A percentile compares a stretch with the other conserved stretches of the same genome.
Evolutionary conservation across 192 early-diverging fungal genomes (phyloP).

Genomic region (Coemansia javaensis): DNA sequence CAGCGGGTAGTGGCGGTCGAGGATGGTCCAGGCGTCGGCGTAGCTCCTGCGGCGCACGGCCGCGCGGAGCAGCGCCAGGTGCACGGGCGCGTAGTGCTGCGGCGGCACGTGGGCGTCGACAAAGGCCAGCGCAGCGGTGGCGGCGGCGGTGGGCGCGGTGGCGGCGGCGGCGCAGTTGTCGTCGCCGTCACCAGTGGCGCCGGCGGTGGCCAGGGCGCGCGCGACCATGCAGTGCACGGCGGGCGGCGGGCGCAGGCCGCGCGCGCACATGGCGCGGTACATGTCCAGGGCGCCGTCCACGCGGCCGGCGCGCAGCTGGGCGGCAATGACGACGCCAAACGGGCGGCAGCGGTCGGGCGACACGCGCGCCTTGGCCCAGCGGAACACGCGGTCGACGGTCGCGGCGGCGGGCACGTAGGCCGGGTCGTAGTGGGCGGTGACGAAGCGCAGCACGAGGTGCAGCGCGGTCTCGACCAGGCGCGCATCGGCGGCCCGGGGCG

Average conservation of each 20-base stretch:
- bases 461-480: slow-evolving; percentile 33
- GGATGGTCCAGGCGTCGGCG: slow-evolving; percentile 9
- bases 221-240: slow-evolving; percentile 42
- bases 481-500: not conserved
- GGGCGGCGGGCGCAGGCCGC: slow-evolving; percentile 21
- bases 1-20: slow-evolving; percentile 19
- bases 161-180: not conserved
- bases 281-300: slow-evolving; percentile 21
- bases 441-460: slow-evolving; percentile 6
- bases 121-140: slow-evolving; percentile 3
- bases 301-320: slow-evolving; percentile 9
- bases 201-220: slow-evolving; percentile 1
- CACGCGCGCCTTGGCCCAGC: slow-evolving; percentile 16
- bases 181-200: no score
- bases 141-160: no score
- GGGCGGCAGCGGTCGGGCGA: slow-evolving; percentile 9
- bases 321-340: slow-evolving; percentile 13
- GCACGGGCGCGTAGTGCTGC: slow-evolving; percentile 21
- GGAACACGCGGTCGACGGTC: slow-evolving; percentile 3
- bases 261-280: slow-evolving; percentile 11
- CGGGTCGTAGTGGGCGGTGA: not conserved
- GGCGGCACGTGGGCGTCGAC: slow-evolving; percentile 11
- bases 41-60: slow-evolving; percentile 11
- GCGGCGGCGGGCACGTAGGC: slow-evolving; percentile 5
- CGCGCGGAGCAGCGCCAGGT: slow-evolving; percentile 13